These are phyloP conservation scores for Moesziomyces sp. DNA, from an alignment of 1,284 basidiomycete species.

Conservation along the genomic window DNA sequence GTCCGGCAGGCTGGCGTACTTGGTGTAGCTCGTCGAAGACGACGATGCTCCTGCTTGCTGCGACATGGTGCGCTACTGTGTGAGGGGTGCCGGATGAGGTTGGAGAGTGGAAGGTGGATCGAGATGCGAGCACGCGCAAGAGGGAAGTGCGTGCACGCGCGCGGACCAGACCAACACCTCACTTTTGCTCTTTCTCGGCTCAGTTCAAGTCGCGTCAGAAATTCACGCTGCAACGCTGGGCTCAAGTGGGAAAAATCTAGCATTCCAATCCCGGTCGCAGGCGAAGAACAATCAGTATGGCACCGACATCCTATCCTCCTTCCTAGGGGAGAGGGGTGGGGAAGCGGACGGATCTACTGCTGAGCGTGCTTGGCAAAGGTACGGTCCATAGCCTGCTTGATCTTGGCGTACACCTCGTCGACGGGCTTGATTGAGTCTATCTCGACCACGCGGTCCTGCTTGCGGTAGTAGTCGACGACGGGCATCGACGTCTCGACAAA, in stretches of 20 bases:
- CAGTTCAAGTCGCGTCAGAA: background rate
- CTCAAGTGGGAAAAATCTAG: background rate
- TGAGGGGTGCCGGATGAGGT: no score
- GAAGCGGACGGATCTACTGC: constrained; percentile 13
- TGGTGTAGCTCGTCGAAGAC: constrained; percentile 17
- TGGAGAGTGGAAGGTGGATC: constrained; percentile 3
- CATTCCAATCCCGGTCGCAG: no score
- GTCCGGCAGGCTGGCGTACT: constrained; percentile 46
- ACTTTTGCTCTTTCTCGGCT: background rate
- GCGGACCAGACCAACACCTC: constrained; percentile 25
- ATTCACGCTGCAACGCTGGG: background rate
- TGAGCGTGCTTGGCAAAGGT: constrained; percentile 42
- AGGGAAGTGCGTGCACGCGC: constrained; percentile 7
- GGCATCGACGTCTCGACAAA: constrained; percentile 95
- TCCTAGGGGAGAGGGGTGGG: no score
- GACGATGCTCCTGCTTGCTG: constrained; percentile 10
- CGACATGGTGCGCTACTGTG: constrained; percentile 9
- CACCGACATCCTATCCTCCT: no score
- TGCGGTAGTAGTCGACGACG: constrained; percentile 86
- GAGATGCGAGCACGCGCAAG: background rate
- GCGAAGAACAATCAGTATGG: no score
- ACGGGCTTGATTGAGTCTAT: constrained; percentile 70
- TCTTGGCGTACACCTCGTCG: constrained; percentile 63
- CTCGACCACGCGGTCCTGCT: constrained; percentile 80
- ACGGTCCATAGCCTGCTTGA: constrained; percentile 58